These are phyloP conservation scores for Podospora bellae-mahoneyi DNA, from an alignment of 495 filamentous ascomycete species.

Conservation along the genomic window DNA sequence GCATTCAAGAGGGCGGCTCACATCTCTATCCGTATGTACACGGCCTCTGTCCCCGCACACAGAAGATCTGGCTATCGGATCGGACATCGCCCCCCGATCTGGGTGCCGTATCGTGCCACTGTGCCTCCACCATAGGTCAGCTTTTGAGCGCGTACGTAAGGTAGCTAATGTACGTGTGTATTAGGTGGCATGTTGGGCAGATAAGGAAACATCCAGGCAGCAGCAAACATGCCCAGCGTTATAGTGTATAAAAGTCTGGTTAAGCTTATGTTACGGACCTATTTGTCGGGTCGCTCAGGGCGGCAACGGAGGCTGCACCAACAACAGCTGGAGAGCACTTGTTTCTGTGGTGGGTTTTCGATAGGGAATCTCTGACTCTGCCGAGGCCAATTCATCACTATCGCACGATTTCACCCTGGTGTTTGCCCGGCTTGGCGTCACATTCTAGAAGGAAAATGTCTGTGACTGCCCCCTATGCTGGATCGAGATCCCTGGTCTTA, in stretches of 20 bases:
- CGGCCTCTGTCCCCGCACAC: conserved; percentile 1
- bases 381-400: background rate
- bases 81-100: conserved; percentile 8
- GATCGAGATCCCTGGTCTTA: conserved; percentile 26
- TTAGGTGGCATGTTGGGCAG: too few species aligned
- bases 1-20: background rate
- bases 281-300: too few species aligned
- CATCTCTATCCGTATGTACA: background rate
- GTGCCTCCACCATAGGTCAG: background rate
- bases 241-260: background rate
- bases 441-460: conserved; percentile 26
- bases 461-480: conserved; percentile 18
- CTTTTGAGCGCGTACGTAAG: too few species aligned
- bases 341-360: too few species aligned
- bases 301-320: background rate
- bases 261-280: background rate
- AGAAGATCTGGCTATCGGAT: conserved; percentile 10
- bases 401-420: conserved; percentile 4
- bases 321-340: background rate
- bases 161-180: too few species aligned
- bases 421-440: conserved; percentile 17
- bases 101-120: conserved; percentile 10
- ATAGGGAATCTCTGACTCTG: background rate
- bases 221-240: background rate
- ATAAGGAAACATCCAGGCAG: too few species aligned